Conservation (phyloP, 2,329 filamentous ascomycete genomes). For the Keithomyces neogunnii region DNA sequence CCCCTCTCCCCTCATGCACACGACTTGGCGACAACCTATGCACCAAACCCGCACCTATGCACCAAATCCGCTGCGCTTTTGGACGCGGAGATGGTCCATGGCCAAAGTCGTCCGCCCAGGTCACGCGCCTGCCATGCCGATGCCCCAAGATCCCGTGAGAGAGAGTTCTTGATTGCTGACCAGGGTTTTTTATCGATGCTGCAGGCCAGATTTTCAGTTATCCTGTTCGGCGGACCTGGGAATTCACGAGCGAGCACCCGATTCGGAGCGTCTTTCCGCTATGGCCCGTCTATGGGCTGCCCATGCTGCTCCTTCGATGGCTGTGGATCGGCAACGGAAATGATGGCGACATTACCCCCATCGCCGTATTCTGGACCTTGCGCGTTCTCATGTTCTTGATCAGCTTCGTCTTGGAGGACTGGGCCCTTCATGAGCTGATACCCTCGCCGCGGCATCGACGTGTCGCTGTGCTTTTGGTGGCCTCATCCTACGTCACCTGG, state of each 20-base stretch:
- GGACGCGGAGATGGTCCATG: background rate
- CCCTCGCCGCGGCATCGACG: slow-evolving; percentile 63
- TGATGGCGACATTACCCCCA: slow-evolving; percentile 70
- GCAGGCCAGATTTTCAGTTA: slow-evolving; percentile 88
- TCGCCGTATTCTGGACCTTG: slow-evolving; percentile 81
- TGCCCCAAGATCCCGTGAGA: background rate
- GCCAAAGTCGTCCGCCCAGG: background rate
- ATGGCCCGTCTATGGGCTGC: slow-evolving; percentile 91
- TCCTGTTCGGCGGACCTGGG: slow-evolving; percentile 85
- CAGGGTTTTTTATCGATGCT: background rate
- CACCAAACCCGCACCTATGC: too few species aligned
- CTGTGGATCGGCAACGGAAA: slow-evolving; percentile 79
- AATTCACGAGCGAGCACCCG: slow-evolving; percentile 81
- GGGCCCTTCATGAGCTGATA: slow-evolving; percentile 90
- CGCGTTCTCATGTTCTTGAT: slow-evolving; percentile 86
- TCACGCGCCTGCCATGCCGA: background rate
- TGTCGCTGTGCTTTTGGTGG: slow-evolving; percentile 72
- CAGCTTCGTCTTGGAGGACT: slow-evolving; percentile 95
- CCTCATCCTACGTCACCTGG: slow-evolving; percentile 97
- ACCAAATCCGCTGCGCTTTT: too few species aligned
- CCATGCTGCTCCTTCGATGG: slow-evolving; percentile 89
- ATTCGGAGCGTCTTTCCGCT: slow-evolving; percentile 94
- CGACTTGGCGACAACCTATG: too few species aligned
- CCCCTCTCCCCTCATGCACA: too few species aligned
- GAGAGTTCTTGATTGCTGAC: background rate